Percentiles rank a stretch among this genome's conserved stretches.
phyloP scores from a whole-genome alignment of 2,329 filamentous ascomycete species.

The Cadophora malorum region DNA sequence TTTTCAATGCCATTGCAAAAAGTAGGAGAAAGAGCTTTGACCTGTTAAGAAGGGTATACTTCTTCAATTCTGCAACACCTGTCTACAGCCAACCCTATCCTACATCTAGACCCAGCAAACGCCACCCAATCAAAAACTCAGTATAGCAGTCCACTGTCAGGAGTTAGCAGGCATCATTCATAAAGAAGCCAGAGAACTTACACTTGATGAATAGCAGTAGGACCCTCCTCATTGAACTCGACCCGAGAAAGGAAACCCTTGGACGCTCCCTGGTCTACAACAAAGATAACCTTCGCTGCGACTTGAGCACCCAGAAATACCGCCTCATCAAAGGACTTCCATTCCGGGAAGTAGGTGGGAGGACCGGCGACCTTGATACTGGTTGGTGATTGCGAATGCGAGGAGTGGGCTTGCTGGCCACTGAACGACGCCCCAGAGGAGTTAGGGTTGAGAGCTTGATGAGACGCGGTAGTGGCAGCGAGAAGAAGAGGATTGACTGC shows the following conservation, averaged over 20 bases:
- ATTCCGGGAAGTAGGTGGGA: slow-evolving; percentile 77
- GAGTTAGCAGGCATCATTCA: slow-evolving; percentile 1
- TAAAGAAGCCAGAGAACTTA: slow-evolving; percentile 32
- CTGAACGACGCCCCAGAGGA: slow-evolving; percentile 47
- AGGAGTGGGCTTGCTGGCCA: slow-evolving; percentile 58
- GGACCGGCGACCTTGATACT: slow-evolving; percentile 70
- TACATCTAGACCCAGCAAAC: slow-evolving; percentile 23
- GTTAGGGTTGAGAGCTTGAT: slow-evolving; percentile 46
- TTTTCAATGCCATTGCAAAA: not conserved
- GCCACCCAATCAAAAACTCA: slow-evolving; percentile 7
- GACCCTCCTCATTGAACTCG: slow-evolving; percentile 46
- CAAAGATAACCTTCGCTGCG: slow-evolving; percentile 73
- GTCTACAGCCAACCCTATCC: slow-evolving; percentile 20
- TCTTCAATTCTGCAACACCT: slow-evolving; percentile 21
- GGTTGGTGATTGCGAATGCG: slow-evolving; percentile 72
- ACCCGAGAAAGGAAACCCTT: slow-evolving; percentile 73
- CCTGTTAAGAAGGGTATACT: slow-evolving; percentile 27
- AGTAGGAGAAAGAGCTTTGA: slow-evolving; percentile 1
- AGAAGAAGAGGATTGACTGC: slow-evolving; percentile 90
- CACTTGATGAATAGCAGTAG: slow-evolving; percentile 46
- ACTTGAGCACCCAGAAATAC: slow-evolving; percentile 75
- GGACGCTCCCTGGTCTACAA: slow-evolving; percentile 64
- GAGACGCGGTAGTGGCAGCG: slow-evolving; percentile 77
- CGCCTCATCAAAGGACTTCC: slow-evolving; percentile 62
- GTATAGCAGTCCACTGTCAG: slow-evolving; percentile 26